Base-by-base conservation (phyloP, 2,329 filamentous ascomycete species). In the Pezicula radicicola region DNA sequence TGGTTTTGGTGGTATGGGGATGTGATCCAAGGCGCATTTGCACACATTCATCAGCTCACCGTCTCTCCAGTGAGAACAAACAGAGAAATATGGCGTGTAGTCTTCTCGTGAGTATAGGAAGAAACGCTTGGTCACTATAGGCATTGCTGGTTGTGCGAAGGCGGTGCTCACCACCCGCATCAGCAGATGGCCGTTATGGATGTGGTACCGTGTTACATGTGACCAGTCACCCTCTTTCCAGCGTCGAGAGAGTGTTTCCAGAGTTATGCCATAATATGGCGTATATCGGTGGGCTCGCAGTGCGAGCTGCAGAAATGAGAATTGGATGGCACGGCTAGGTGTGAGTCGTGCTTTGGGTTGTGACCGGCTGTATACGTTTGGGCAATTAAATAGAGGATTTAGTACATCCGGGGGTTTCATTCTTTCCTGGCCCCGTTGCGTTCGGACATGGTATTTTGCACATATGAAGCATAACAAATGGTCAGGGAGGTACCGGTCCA, bases 391-490 rank as follows among this genome's bases (percentile, higher is more conserved):
- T 12, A 85, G 63, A 1, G 79, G 81, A 55, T 83, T 83, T 19
- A 79, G 61, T 13, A 82, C 70, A 43, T 75, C 73, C 27, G 77
- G 71, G 2, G 78, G 75, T 58, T 78, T 77, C 13, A 84, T 65
- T 10, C 70, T 72, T 60, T 85, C 82, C 33, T 71, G 57, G 16
- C 81, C 81, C 35, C 73, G 72, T 48, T 77, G 70, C 1, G 72
- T 77, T 41, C 82, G 75, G 5, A 72, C 64, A 61, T 85, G 82
- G 64, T 78, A 85, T 50, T 66, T 70, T 13, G 68, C 73, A 61
- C 82, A 85, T 5, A 75, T 74, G 60, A 82, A 80, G 64, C 82
- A 85, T 49, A 84, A 73, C 6, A 85, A 71, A 58, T 84, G 79
- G 35, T 74, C 69, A 3, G 81, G 81, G 16, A 81, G 68, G 15